Evolutionary conservation across 495 filamentous ascomycete genomes (phyloP).

Genomic region (Trichoderma orchidacearum): DNA sequence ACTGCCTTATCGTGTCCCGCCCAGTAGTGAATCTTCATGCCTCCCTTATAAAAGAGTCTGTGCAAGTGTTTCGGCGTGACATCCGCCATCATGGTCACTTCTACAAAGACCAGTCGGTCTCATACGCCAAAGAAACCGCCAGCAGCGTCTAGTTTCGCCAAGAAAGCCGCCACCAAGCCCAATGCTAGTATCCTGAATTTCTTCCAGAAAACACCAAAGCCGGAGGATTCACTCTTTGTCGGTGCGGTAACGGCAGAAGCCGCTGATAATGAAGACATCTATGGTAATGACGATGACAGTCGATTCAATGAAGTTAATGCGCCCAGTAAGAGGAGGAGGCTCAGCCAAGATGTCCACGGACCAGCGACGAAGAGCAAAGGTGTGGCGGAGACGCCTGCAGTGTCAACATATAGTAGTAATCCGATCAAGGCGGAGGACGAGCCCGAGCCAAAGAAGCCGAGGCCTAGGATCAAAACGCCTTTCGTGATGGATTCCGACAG

Average conservation of each 20-base stretch:
- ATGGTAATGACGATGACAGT: slow-evolving; percentile 6
- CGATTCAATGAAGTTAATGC: slow-evolving; percentile 9
- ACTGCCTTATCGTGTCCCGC: neutral
- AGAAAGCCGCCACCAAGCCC: neutral
- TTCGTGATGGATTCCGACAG: slow-evolving; percentile 60
- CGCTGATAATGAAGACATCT: slow-evolving; percentile 10
- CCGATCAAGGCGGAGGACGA: neutral
- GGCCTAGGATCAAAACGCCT: slow-evolving; percentile 24
- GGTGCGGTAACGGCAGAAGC: slow-evolving; percentile 2
- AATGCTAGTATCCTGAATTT: slow-evolving; percentile 13
- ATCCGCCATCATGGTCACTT: neutral
- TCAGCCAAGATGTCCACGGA: slow-evolving; percentile 7
- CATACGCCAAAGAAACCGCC: neutral
- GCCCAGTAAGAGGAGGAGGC: slow-evolving; percentile 14
- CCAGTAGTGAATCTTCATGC: neutral
- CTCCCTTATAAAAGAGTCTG: neutral
- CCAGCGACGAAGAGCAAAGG: neutral
- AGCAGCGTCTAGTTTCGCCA: neutral
- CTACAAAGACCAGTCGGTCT: neutral
- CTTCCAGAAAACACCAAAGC: slow-evolving; percentile 21
- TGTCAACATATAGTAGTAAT: neutral
- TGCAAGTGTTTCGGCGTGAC: neutral
- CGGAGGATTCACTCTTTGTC: slow-evolving; percentile 15
- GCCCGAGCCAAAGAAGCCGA: slow-evolving; percentile 1
- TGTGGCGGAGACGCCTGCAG: neutral